Conservation (phyloP, 176 grass and related monocot genomes). For the Eremochloa ophiuroides region DNA sequence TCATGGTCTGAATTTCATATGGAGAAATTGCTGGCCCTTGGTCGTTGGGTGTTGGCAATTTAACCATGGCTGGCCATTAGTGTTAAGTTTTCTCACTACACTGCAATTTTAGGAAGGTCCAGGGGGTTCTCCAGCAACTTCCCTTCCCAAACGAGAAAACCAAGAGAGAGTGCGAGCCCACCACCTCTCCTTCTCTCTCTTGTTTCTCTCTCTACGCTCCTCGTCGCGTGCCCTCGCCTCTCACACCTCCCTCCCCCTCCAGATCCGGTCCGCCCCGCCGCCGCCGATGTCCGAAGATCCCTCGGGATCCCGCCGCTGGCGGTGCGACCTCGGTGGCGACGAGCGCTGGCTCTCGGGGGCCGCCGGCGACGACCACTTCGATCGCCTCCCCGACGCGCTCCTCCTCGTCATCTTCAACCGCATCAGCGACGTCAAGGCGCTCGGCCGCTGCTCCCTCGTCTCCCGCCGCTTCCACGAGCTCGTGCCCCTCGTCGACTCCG, state of each 20-base stretch:
- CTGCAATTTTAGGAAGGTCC: neutral
- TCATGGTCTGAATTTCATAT: too few species aligned
- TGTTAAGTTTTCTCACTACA: neutral
- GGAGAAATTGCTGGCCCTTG: neutral
- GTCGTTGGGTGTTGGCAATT: neutral
- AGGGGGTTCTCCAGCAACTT: neutral
- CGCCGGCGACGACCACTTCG: slow-evolving; percentile 56
- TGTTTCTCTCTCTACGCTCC: neutral
- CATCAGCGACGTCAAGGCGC: slow-evolving; percentile 85
- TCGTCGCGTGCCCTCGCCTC: slow-evolving; percentile 29
- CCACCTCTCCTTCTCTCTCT: slow-evolving; percentile 11
- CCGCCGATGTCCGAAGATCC: slow-evolving; percentile 38
- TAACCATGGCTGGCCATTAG: too few species aligned
- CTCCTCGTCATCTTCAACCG: slow-evolving; percentile 81
- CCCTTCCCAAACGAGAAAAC: neutral
- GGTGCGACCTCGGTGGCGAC: slow-evolving; percentile 25
- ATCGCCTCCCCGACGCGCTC: slow-evolving; percentile 75
- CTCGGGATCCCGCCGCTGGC: slow-evolving; percentile 37
- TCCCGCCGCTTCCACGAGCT: slow-evolving; percentile 77
- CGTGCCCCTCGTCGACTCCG: slow-evolving; percentile 72
- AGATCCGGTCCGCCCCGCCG: slow-evolving; percentile 36
- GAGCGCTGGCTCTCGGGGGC: slow-evolving; percentile 21
- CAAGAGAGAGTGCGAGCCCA: slow-evolving; percentile 3
- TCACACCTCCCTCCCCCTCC: neutral
- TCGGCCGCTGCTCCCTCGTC: slow-evolving; percentile 79